These are phyloP conservation scores for Amanita fuliginea DNA, from an alignment of 768 basidiomycete genomes.

Conservation along the genomic window DNA sequence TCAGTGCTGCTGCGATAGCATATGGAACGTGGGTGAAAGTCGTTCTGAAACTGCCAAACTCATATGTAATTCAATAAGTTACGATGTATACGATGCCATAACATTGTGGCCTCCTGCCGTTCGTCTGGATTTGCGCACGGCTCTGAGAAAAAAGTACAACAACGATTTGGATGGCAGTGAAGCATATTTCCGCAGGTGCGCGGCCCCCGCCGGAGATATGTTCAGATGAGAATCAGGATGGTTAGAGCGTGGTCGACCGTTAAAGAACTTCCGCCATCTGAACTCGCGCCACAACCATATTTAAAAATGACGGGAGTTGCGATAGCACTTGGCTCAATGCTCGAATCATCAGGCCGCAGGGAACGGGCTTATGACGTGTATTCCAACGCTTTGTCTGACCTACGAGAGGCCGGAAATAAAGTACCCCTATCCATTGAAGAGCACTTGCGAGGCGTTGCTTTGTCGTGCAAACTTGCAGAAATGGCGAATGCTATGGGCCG, in stretches of 20 bases:
- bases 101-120: constrained; percentile 60
- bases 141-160: constrained; percentile 49
- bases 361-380: constrained; percentile 29
- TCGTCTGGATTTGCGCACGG: constrained; percentile 52
- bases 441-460: constrained; percentile 24
- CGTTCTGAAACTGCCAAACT: constrained; percentile 7
- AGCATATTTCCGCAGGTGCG: constrained; percentile 43
- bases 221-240: neutral
- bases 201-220: neutral
- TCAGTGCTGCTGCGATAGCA: constrained; percentile 19
- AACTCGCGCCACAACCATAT: constrained; percentile 35
- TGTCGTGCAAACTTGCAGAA: constrained; percentile 34
- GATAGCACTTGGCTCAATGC: constrained; percentile 44
- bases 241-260: constrained; percentile 48
- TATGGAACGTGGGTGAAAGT: constrained; percentile 23
- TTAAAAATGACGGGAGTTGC: constrained; percentile 63
- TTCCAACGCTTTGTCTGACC: constrained; percentile 20
- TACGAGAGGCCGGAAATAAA: constrained; percentile 18
- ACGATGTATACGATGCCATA: constrained; percentile 43
- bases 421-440: constrained; percentile 16
- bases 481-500: constrained; percentile 15
- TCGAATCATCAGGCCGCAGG: constrained; percentile 29
- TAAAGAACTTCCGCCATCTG: constrained; percentile 27
- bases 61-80: constrained; percentile 21
- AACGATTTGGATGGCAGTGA: constrained; percentile 42